phyloP scores from a whole-genome alignment of 2,329 filamentous ascomycete species.

The Diaporthe amygdali region DNA sequence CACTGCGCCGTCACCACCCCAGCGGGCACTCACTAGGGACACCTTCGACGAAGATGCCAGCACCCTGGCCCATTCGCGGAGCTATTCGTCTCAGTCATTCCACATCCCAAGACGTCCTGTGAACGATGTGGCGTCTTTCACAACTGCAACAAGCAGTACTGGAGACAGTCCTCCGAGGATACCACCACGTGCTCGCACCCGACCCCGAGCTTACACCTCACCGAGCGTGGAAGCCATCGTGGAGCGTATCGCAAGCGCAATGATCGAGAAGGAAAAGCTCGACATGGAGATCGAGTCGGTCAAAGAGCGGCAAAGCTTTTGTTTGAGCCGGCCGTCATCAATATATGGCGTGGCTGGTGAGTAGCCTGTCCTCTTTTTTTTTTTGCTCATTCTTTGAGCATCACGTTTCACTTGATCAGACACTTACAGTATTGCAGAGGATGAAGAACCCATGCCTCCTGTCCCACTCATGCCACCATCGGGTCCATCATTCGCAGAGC shows the following conservation, averaged over 20 bases:
- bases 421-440: slow-evolving; percentile 32
- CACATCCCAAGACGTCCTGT: slow-evolving; percentile 56
- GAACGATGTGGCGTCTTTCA: slow-evolving; percentile 37
- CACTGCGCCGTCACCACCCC: slow-evolving; percentile 43
- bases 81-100: slow-evolving; percentile 60
- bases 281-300: slow-evolving; percentile 65
- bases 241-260: slow-evolving; percentile 60
- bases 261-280: slow-evolving; percentile 63
- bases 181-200: slow-evolving; percentile 50
- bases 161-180: slow-evolving; percentile 44
- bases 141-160: slow-evolving; percentile 32
- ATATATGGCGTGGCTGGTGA: slow-evolving; percentile 44
- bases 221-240: slow-evolving; percentile 57
- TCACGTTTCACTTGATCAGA: neutral
- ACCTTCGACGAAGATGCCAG: slow-evolving; percentile 41
- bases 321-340: slow-evolving; percentile 56
- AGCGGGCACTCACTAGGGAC: slow-evolving; percentile 39
- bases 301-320: slow-evolving; percentile 65
- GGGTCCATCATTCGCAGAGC: slow-evolving; percentile 63
- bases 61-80: slow-evolving; percentile 45
- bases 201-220: slow-evolving; percentile 45
- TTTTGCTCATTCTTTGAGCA: neutral
- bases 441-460: slow-evolving; percentile 57
- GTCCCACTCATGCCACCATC: slow-evolving; percentile 62
- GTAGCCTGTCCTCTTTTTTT: slow-evolving; percentile 21